Percentiles rank a stretch among this genome's conserved stretches.
phyloP scores from a whole-genome alignment of 1,139 yeast species.

The Diutina mesorugosa region DNA sequence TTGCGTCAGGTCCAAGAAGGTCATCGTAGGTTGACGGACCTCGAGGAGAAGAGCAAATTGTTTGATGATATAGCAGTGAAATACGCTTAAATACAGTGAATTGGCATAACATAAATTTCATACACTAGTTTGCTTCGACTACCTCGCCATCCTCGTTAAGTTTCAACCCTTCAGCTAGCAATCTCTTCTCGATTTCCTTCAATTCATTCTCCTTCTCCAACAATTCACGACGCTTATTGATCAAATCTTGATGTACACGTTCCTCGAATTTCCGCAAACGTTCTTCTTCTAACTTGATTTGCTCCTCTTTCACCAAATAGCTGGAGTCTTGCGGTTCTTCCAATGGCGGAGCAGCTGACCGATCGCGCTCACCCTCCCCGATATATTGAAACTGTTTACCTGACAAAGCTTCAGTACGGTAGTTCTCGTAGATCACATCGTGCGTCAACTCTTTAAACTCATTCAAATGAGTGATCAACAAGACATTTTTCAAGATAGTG shows the following conservation, averaged over 20 bases:
- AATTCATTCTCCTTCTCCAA: conserved; percentile 83
- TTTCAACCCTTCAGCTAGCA: conserved; percentile 43
- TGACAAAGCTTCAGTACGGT: conserved; percentile 54
- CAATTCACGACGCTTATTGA: conserved; percentile 73
- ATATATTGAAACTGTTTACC: conserved; percentile 8
- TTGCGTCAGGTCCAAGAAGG: conserved; percentile 29
- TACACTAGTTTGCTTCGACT: conserved; percentile 8
- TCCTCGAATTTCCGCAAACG: conserved; percentile 69
- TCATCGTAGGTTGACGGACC: conserved; percentile 40
- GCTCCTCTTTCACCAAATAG: conserved; percentile 64
- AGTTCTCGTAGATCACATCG: conserved; percentile 15
- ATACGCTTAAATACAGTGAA: conserved; percentile 15
- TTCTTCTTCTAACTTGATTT: conserved; percentile 69
- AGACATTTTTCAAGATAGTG: conserved; percentile 48
- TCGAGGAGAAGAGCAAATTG: conserved; percentile 34
- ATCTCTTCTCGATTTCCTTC: conserved; percentile 65
- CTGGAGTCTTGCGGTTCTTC: conserved; percentile 22
- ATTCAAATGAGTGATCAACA: conserved; percentile 62
- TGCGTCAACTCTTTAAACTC: conserved; percentile 2
- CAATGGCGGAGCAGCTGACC: not conserved
- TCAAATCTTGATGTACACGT: conserved; percentile 81
- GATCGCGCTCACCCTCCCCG: not conserved
- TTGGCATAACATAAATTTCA: not conserved
- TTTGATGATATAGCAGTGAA: conserved; percentile 48
- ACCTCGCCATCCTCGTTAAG: conserved; percentile 30